Evolutionary conservation across 768 basidiomycete genomes (phyloP).

Genomic region (Boletus tomentosulus): DNA sequence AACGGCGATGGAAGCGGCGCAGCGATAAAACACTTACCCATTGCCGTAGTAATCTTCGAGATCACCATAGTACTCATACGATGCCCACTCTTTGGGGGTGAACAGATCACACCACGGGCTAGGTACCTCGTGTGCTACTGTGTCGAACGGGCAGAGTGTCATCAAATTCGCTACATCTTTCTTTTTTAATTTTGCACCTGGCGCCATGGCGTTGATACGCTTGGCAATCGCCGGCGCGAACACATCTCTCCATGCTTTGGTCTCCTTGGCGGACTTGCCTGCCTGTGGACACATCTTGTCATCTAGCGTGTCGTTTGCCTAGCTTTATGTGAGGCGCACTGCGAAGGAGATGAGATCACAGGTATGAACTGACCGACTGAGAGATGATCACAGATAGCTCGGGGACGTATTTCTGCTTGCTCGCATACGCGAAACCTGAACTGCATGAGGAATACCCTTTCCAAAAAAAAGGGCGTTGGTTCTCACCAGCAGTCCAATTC

Average conservation of each 20-base stretch:
- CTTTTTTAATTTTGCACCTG: constrained; percentile 54
- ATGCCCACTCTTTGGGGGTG: constrained; percentile 50
- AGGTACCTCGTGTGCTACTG: constrained; percentile 40
- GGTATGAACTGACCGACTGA: constrained; percentile 37
- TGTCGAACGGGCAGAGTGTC: constrained; percentile 74
- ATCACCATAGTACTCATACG: constrained; percentile 65
- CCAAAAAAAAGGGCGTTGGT: background rate
- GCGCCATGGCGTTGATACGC: constrained; percentile 55
- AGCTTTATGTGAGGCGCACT: background rate
- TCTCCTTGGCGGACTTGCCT: constrained; percentile 39
- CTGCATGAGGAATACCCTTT: too few species aligned
- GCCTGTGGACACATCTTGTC: constrained; percentile 57
- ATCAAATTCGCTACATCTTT: constrained; percentile 57
- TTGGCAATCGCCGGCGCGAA: constrained; percentile 52
- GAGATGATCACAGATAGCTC: constrained; percentile 26
- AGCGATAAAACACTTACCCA: constrained; percentile 41
- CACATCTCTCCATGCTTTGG: constrained; percentile 44
- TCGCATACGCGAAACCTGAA: constrained; percentile 46
- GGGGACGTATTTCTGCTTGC: constrained; percentile 34
- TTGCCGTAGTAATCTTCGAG: constrained; percentile 72
- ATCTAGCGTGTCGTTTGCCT: constrained; percentile 66
- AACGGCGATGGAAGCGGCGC: background rate
- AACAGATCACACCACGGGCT: constrained; percentile 74
- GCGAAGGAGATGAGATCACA: background rate
- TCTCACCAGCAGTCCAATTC: constrained; percentile 62